Evolutionary conservation across 1,284 basidiomycete genomes (phyloP).

Genomic region (Kalmanozyma brasiliensis): DNA sequence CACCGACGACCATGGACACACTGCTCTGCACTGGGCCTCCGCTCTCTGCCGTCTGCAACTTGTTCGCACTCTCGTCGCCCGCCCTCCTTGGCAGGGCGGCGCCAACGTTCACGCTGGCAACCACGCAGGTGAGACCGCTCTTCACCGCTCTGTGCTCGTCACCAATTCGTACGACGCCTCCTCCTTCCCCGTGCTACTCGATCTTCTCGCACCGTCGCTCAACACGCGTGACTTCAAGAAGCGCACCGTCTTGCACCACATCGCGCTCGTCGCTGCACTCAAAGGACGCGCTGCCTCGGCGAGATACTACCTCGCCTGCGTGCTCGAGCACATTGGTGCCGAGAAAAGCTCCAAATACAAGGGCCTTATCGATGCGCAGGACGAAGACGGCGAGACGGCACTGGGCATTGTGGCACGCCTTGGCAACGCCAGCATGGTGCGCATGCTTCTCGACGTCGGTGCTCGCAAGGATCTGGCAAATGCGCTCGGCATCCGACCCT

Average conservation of each 20-base stretch:
- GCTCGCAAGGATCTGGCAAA: conserved; percentile 92
- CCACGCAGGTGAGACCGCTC: conserved; percentile 90
- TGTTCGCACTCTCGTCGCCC: conserved; percentile 68
- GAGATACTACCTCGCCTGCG: conserved; percentile 89
- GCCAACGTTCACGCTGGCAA: conserved; percentile 72
- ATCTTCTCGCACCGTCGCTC: conserved; percentile 77
- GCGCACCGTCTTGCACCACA: conserved; percentile 92
- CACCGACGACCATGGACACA: conserved; percentile 90
- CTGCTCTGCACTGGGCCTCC: conserved; percentile 91
- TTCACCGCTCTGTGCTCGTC: conserved; percentile 90
- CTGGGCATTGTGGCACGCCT: conserved; percentile 93
- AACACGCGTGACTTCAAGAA: conserved; percentile 90
- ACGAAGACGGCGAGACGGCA: conserved; percentile 95
- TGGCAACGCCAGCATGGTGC: conserved; percentile 87
- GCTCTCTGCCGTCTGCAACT: conserved; percentile 76
- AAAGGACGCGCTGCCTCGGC: conserved; percentile 85
- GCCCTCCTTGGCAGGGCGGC: conserved; percentile 72
- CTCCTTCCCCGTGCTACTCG: conserved; percentile 78
- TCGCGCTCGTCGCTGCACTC: conserved; percentile 88
- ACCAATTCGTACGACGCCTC: conserved; percentile 83
- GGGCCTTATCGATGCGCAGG: conserved; percentile 88
- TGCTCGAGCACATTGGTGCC: conserved; percentile 76
- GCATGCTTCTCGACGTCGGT: conserved; percentile 88
- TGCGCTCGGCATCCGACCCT: conserved; percentile 89
- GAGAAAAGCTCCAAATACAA: conserved; percentile 67